Evolutionary conservation across 1,284 basidiomycete species (phyloP), one percentile per base, ranked within the genome.

Genomic region (Melampsora americana): DNA sequence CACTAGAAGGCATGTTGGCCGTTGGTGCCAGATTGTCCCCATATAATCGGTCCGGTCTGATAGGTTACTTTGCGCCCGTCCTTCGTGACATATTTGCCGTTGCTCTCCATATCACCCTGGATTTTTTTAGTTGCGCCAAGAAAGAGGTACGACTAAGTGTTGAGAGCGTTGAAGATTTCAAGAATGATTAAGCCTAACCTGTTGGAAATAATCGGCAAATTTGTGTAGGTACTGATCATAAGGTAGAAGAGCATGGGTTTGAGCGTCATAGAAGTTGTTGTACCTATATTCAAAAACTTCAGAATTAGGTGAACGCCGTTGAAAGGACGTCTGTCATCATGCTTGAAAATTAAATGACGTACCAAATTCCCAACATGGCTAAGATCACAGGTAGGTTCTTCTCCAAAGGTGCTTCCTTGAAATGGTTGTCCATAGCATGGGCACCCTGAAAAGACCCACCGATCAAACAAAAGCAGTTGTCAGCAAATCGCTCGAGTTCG

Each of bases 121-220:
- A 56, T 35, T 28, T 5, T n/a, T 28, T 32, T 7, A 50, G 66
- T 16, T 30, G 68, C 42, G 30, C 26, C 50, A 48, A 66, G 5
- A 20, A 66, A 67, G 46, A 18, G 16, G 18, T 18, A 66, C 14
- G 53, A 56, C 11, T 12, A 23, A n/a, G 20, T 28, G 28, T 20
- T 66, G 12, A 39, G 20, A n/a, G 14, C 20, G 5, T 20, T 5
- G 0, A 14, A 28, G 42, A 26, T 60, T 39, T 16, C 16, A 44
- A 6, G 20, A 77, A 26, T 62, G 60, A 53, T 53, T 16, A 16
- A 32, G 32, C 32, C 81, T 28, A 69, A 85, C 87, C 84, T 99
- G 95, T 85, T 99, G 95, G 92, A 99, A 99, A 87, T 99, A 99
- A 85, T 98, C 95, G 74, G 95, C 95, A 82, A 99, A 99, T 85